Conservation (phyloP, 73 alveolate genomes). For the Tetrahymena elliotti region DNA sequence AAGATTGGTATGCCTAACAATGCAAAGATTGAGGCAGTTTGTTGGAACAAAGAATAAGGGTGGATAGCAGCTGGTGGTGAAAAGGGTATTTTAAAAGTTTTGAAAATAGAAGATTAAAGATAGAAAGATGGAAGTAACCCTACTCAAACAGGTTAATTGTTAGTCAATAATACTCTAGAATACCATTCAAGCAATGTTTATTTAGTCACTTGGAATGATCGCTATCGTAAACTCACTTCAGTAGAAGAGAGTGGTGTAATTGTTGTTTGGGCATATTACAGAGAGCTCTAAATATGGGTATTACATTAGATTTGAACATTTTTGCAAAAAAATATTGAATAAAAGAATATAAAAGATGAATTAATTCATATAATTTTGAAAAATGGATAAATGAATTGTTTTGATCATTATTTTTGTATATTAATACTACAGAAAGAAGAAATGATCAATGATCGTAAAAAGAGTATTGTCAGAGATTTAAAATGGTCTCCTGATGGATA, state of each 20-base stretch:
- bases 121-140: neutral
- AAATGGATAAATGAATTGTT: neutral
- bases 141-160: constrained; percentile 10
- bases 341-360: neutral
- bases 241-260: constrained; percentile 92
- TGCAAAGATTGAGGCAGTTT: constrained; percentile 42
- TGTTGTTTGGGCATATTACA: constrained; percentile 88
- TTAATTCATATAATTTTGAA: neutral
- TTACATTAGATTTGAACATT: neutral
- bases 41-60: constrained; percentile 79
- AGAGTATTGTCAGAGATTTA: constrained; percentile 96
- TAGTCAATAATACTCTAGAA: constrained; percentile 24
- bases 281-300: constrained; percentile 29
- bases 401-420: neutral
- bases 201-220: constrained; percentile 81
- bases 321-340: neutral
- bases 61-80: constrained; percentile 81
- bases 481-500: constrained; percentile 98
- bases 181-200: constrained; percentile 55
- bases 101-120: constrained; percentile 55
- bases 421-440: constrained; percentile 81
- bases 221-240: constrained; percentile 84
- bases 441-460: constrained; percentile 99
- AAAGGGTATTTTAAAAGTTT: constrained; percentile 64
- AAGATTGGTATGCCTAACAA: constrained; percentile 66